These are phyloP conservation scores for Boletus rubroflammeus DNA, from an alignment of 768 basidiomycete genomes.

Conservation along the genomic window DNA sequence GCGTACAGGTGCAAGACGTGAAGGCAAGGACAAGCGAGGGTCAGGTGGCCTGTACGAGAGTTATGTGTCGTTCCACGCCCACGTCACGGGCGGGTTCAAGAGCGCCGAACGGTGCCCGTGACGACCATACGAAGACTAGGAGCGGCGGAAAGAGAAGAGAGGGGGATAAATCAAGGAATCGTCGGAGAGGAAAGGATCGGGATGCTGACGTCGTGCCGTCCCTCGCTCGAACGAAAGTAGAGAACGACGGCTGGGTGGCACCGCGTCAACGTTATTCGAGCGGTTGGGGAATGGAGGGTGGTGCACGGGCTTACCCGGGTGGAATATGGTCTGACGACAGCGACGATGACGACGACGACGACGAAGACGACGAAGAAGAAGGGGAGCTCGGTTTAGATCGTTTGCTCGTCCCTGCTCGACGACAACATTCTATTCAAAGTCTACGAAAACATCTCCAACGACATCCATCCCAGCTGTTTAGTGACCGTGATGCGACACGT, in stretches of 20 bases:
- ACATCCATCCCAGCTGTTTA: constrained; percentile 3
- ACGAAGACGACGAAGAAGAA: constrained; percentile 45
- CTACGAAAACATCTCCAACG: constrained; percentile 57
- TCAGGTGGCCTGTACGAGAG: constrained; percentile 49
- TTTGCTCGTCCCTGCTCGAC: constrained; percentile 65
- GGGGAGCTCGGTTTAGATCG: constrained; percentile 63
- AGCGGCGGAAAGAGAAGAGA: constrained; percentile 26
- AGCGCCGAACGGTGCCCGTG: constrained; percentile 27
- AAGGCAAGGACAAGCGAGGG: constrained; percentile 29
- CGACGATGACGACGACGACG: constrained; percentile 34
- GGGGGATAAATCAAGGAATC: constrained; percentile 15
- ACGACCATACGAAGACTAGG: constrained; percentile 8
- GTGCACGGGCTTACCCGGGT: constrained; percentile 12
- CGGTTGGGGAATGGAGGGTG: constrained; percentile 30
- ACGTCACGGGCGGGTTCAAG: constrained; percentile 56
- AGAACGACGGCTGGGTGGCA: constrained; percentile 53
- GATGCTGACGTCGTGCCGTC: constrained; percentile 48
- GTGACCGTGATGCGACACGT: constrained; percentile 11
- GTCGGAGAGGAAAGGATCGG: constrained; percentile 28
- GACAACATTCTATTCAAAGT: constrained; percentile 72
- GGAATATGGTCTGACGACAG: constrained; percentile 22
- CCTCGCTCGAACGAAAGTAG: constrained; percentile 55
- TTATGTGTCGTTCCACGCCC: constrained; percentile 69
- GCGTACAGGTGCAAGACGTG: constrained; percentile 31
- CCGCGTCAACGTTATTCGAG: constrained; percentile 33